phyloP scores from a whole-genome alignment of 129 eudicot species.

The Escallonia herrerae region DNA sequence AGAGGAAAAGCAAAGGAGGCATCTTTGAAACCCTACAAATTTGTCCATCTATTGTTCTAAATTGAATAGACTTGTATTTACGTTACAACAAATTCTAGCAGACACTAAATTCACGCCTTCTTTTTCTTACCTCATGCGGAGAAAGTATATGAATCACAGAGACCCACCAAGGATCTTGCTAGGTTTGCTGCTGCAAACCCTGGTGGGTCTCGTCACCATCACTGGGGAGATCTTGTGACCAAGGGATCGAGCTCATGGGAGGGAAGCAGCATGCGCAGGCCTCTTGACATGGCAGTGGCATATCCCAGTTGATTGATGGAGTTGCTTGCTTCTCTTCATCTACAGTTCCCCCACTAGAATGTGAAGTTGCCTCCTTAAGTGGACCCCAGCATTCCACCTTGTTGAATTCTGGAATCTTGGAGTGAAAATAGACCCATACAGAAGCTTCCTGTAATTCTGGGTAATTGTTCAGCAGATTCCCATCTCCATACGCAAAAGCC shows the following conservation, averaged over 20 bases:
- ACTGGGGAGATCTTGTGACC: slow-evolving; percentile 39
- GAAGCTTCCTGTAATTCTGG: slow-evolving; percentile 68
- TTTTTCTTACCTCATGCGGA: too few species aligned
- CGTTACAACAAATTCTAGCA: slow-evolving; percentile 8
- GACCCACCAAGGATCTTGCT: slow-evolving; percentile 7
- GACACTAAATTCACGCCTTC: too few species aligned
- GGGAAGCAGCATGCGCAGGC: slow-evolving; percentile 78
- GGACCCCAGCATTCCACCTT: slow-evolving; percentile 94
- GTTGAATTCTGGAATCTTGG: slow-evolving; percentile 72
- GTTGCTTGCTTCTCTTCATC: slow-evolving; percentile 10
- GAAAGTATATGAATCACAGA: too few species aligned
- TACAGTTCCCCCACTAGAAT: slow-evolving; percentile 20
- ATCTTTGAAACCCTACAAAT: too few species aligned
- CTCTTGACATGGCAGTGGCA: slow-evolving; percentile 53
- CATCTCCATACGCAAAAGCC: slow-evolving; percentile 88
- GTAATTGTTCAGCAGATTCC: slow-evolving; percentile 51
- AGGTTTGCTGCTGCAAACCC: slow-evolving; percentile 30
- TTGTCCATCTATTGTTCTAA: background rate
- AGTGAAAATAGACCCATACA: slow-evolving; percentile 91
- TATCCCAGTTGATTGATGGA: slow-evolving; percentile 22
- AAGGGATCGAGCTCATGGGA: slow-evolving; percentile 69
- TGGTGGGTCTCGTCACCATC: slow-evolving; percentile 17
- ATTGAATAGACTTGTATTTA: background rate
- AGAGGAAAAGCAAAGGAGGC: too few species aligned
- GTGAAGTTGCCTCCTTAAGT: slow-evolving; percentile 50